Percentiles rank a stretch among this genome's conserved stretches.
Conservation (phyloP, 495 filamentous ascomycete genomes). For the Apodospora peruviana region DNA sequence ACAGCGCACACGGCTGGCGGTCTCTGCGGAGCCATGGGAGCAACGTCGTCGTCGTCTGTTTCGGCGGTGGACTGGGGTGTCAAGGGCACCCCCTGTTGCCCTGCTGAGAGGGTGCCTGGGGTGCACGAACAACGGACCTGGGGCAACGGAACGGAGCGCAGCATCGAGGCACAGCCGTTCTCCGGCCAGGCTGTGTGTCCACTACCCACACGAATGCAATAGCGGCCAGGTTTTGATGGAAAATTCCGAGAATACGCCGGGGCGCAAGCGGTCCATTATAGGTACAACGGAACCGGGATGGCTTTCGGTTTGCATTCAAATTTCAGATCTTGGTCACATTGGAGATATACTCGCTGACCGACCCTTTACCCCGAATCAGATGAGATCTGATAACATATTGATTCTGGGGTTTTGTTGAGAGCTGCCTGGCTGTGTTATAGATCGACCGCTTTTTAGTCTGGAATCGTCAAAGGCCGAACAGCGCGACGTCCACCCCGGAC, state of each 20-base stretch:
- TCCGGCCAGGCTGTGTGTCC: not conserved
- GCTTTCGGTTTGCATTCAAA: not conserved
- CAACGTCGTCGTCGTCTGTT: too few relatives aligned
- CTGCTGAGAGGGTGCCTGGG: not conserved
- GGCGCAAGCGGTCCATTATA: not conserved
- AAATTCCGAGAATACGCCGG: constrained; percentile 23
- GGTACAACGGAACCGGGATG: not conserved
- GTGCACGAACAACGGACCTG: not conserved
- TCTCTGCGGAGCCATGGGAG: too few relatives aligned
- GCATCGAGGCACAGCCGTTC: not conserved
- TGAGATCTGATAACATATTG: too few relatives aligned
- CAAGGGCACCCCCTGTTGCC: too few relatives aligned
- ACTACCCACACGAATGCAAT: not conserved
- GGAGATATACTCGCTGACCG: too few relatives aligned
- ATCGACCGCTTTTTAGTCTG: too few relatives aligned
- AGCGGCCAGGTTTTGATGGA: not conserved
- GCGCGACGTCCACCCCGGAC: too few relatives aligned
- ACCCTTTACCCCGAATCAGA: too few relatives aligned
- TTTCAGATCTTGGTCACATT: not conserved
- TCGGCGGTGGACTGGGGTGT: not conserved
- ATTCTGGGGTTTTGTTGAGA: too few relatives aligned
- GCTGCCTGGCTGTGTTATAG: too few relatives aligned
- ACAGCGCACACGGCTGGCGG: not conserved
- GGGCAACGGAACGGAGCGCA: not conserved
- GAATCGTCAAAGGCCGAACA: too few relatives aligned